Evolutionary conservation across 2,329 filamentous ascomycete genomes (phyloP), one percentile per base, ranked within the genome.

Genomic region (Ophiostoma ulmi): DNA sequence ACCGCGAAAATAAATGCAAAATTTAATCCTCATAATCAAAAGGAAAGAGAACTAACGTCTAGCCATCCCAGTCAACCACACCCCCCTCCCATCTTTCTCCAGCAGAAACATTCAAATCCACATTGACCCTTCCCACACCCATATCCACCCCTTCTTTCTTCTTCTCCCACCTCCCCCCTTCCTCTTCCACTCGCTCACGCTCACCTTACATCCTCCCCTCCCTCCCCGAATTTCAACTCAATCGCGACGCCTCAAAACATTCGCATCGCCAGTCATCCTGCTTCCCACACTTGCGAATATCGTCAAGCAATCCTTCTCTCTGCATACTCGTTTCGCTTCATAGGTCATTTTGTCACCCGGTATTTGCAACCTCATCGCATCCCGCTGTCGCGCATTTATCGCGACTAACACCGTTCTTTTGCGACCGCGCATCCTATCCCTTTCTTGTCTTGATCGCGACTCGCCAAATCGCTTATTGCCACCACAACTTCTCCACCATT

Each of bases 171-270:
- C 61, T 64, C 36, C 63, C 63, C 63, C 63, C 35, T 65, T 39
- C 63, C 63, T 39, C 36, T 38, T 39, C 63, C 63, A 39, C 36
- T 65, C 63, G 63, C 63, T 65, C 63, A 39, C 63, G 8, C 36
- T 65, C 36, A 65, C 63, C 35, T 36, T 65, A 39, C 63, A 65
- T 65, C 63, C 61, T 64, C 63, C 63, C 63, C 61, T 64, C 61
- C 35, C 63, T 65, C 63, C 36, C 63, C 63, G 63, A 65, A 39
- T 22, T n/a, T 22, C 36, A 39, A 65, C 35, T 65, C 63, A 65
- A 39, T 65, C 63, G 63, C 63, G 36, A 65, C 63, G 63, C 63
- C 20, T 65, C 36, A 36, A 39, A 36, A 11, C 35, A 36, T 38
- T 6, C 20, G 14, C 63, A 39, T 65, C 63, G 63, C 36, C 36